A percentile compares a stretch with the other conserved stretches of the same genome.
phyloP scores from a whole-genome alignment of 164 flowering plant species.

The Santalum album region DNA sequence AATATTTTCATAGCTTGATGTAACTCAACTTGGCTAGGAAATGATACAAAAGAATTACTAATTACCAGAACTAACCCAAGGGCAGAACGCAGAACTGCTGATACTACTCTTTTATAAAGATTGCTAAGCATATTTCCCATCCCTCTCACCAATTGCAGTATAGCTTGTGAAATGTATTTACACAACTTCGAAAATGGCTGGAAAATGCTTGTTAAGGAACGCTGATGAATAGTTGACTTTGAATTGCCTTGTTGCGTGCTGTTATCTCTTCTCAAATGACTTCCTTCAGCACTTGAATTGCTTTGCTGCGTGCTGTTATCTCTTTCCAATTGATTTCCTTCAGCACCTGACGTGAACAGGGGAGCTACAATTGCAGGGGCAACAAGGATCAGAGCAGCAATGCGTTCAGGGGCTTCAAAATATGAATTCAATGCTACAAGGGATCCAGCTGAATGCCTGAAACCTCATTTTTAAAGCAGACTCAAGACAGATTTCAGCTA shows the following conservation, averaged over 20 bases:
- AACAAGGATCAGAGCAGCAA: slow-evolving; percentile 87
- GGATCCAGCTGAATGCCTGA: slow-evolving; percentile 94
- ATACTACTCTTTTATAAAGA: slow-evolving; percentile 47
- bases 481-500: slow-evolving; percentile 10
- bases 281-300: no score
- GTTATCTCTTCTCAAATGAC: no score
- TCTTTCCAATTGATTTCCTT: slow-evolving; percentile 13
- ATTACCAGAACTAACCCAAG: slow-evolving; percentile 60
- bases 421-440: slow-evolving; percentile 75
- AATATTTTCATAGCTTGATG: not conserved
- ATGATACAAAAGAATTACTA: slow-evolving; percentile 3
- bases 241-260: no score
- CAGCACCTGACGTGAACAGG: slow-evolving; percentile 9
- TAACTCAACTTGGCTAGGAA: not conserved
- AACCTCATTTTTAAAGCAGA: slow-evolving; percentile 9
- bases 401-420: slow-evolving; percentile 84
- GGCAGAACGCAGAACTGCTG: slow-evolving; percentile 54
- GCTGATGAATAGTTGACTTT: slow-evolving; percentile 16
- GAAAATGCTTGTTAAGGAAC: slow-evolving; percentile 26
- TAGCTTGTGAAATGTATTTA: slow-evolving; percentile 22
- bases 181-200: slow-evolving; percentile 24
- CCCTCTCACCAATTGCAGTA: slow-evolving; percentile 32
- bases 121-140: slow-evolving; percentile 35
- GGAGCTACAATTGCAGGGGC: slow-evolving; percentile 95
- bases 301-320: slow-evolving; percentile 18